Evolutionary conservation across 148 eudicot genomes (phyloP).

Genomic region (Talinum fruticosum): DNA sequence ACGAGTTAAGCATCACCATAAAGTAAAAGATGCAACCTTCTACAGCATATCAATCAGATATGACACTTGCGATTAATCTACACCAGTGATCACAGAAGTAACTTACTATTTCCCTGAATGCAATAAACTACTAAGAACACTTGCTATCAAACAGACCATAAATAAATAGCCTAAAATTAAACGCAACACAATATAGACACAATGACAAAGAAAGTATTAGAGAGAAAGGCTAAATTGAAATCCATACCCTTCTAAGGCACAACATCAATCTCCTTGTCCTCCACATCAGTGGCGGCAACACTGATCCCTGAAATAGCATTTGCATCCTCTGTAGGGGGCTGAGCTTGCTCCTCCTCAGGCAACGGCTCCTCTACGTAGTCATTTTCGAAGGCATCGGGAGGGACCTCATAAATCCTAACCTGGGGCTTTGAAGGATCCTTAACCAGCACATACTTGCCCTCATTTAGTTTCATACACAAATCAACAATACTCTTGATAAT

Average conservation of each 20-base stretch:
- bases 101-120: too few relatives aligned
- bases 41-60: too few relatives aligned
- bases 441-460: constrained; percentile 93
- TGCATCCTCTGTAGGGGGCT: constrained; percentile 74
- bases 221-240: not conserved
- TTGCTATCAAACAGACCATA: too few relatives aligned
- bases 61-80: too few relatives aligned
- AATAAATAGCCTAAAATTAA: too few relatives aligned
- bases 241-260: constrained; percentile 54
- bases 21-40: too few relatives aligned
- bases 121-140: too few relatives aligned
- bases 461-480: constrained; percentile 91
- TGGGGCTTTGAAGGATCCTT: constrained; percentile 93
- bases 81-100: too few relatives aligned
- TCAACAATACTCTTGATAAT: constrained; percentile 93
- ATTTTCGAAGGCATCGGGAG: constrained; percentile 91
- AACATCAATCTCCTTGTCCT: constrained; percentile 54
- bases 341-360: constrained; percentile 92
- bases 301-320: constrained; percentile 43
- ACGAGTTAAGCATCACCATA: too few relatives aligned
- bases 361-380: constrained; percentile 95
- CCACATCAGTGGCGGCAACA: constrained; percentile 54
- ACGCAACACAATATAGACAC: too few relatives aligned
- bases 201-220: too few relatives aligned
- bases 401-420: constrained; percentile 95